Evolutionary conservation across 306 rosid species (phyloP), one percentile per base, ranked within the genome.

Genomic region (Elaeagnus macrophylla): DNA sequence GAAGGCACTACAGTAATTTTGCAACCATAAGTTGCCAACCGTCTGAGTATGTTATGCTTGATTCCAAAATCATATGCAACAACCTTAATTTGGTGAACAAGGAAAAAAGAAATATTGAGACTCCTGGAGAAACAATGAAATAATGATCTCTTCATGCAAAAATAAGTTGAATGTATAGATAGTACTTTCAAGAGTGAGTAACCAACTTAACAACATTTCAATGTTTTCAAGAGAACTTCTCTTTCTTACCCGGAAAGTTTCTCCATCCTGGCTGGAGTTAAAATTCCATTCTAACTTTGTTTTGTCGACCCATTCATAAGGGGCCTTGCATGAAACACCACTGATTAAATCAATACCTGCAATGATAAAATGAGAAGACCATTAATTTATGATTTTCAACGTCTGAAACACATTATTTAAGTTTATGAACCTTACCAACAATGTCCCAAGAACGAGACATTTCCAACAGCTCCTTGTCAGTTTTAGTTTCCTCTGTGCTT

Each of bases 21-120:
- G 69, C 99, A 91, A 37, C 99, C 95, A 53, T 78, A 77, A 7
- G 95, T 82, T 65, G 96, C 87, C 42, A 87, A 75, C 35, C 96
- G 95, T 79, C 83, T 76, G 19, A 87, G 96, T 64, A 91, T 91
- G 54, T 91, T 91, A 60, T 77, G 94, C 82, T 91, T 91, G 73
- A 91, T 84, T 45, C 99, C 99, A 73, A 87, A 91, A 76, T 91
- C 99, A 62, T 84, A 91, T 10, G 96, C 96, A 65, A 91, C 93
- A 37, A 91, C 80, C 95, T 84, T 66, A 72, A 73, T 61, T 54
- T 55, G 57, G 66, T 37, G 65, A 42, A 62, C 53, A 53, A 16
- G 46, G 9, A 74, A 6, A 25, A 47, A 37, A 20, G 32, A 12
- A 55, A 55, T 12, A 25, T 25, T 25, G 32, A 25, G 32, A 25